Evolutionary conservation across 1,284 basidiomycete species (phyloP), one percentile per base, ranked within the genome.

Genomic region (Cystobasidium sp.): DNA sequence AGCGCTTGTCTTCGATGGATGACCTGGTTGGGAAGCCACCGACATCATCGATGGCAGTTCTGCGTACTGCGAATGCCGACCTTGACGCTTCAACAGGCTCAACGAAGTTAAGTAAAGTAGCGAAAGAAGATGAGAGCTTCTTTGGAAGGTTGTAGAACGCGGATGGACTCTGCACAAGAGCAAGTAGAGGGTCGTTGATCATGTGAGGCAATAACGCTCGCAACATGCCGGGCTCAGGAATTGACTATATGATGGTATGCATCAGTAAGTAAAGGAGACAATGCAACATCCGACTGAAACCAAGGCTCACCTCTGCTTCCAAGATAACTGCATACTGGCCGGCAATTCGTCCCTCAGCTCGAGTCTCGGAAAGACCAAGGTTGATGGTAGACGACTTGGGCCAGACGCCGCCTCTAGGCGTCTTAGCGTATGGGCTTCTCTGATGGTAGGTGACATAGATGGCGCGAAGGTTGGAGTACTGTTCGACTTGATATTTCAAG

Each of bases 81-180:
- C 79, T 76, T 20, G 76, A 75, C 59, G 78, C 79, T 56, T 73
- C 62, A 24, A 67, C 71, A 10, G 78, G 76, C 65, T 80, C 78
- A 44, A 77, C 68, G 5, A 75, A 76, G 20, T 74, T 75, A 39
- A 78, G 72, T 64, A 80, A 76, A 9, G 79, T 79, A 37, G 75
- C 69, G 12, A 77, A 76, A 3, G 76, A 65, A 22, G 77, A 75
- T 14, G 49, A 62, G 37, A 79, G 66, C n/a, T 47, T 68, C 62
- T 77, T 78, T 10, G 80, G 78, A 6, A 80, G 61, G 72, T 80
- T 80, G 75, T 79, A 79, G 70, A 78, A 79, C 6, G 77, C 78
- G 52, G 77, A 75, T 10, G 73, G 67, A n/a, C 78, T 78, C 61
- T 78, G 77, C 64, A 80, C 77, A 24, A 80, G 76, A 3, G 72